Evolutionary conservation across 2,329 filamentous ascomycete genomes (phyloP).

Genomic region (Ophiostoma novo-ulmi): DNA sequence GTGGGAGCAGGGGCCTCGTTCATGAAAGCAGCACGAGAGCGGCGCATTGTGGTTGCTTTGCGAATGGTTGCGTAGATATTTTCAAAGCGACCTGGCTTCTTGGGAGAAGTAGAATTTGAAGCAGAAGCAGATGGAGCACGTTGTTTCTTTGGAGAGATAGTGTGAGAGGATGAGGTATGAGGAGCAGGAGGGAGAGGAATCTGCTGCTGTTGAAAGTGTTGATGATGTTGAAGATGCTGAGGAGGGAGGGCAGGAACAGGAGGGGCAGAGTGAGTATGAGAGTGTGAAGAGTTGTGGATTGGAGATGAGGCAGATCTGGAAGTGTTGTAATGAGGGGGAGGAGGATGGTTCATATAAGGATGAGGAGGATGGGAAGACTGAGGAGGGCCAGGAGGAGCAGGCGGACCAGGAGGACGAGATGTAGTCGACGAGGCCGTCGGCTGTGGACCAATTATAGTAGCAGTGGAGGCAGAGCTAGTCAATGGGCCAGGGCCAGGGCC

Average conservation of each 20-base stretch:
- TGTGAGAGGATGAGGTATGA: background rate
- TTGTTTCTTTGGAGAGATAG: slow-evolving; percentile 18
- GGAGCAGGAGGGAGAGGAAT: slow-evolving; percentile 8
- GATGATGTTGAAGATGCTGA: background rate
- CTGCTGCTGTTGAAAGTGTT: slow-evolving; percentile 14
- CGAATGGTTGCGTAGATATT: slow-evolving; percentile 34
- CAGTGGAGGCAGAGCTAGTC: background rate
- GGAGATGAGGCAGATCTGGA: slow-evolving; percentile 7
- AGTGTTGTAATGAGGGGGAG: background rate
- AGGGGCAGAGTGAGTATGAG: background rate
- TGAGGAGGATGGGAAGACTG: slow-evolving; percentile 5
- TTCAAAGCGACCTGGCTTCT: slow-evolving; percentile 32
- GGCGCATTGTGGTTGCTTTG: slow-evolving; percentile 30
- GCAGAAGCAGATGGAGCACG: slow-evolving; percentile 16
- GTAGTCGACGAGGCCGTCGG: slow-evolving; percentile 4
- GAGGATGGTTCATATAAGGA: slow-evolving; percentile 12
- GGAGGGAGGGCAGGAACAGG: background rate
- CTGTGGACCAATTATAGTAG: slow-evolving; percentile 7
- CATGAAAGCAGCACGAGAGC: slow-evolving; percentile 22
- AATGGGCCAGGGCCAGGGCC: background rate
- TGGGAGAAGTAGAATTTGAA: slow-evolving; percentile 18
- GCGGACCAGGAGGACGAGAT: slow-evolving; percentile 12
- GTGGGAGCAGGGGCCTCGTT: slow-evolving; percentile 24
- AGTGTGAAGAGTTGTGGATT: slow-evolving; percentile 3
- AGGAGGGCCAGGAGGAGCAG: slow-evolving; percentile 22